Conservation (phyloP, 129 eudicot genomes). For the sunflower (Helianthus annuus) region DNA sequence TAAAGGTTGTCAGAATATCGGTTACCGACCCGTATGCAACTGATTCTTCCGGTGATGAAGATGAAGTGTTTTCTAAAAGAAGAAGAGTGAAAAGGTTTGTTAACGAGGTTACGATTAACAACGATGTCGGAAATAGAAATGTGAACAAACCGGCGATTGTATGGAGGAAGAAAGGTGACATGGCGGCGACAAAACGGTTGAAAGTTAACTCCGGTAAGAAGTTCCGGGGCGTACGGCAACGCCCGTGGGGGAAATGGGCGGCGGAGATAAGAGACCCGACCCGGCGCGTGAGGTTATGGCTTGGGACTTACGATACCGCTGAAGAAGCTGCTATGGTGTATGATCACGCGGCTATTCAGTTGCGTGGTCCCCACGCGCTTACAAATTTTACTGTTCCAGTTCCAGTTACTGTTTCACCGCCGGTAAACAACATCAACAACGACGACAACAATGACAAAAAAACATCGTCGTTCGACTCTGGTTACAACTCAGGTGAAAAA, state of each 20-base stretch:
- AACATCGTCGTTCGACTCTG: slow-evolving; percentile 37
- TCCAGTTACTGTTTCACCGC: not conserved
- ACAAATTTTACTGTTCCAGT: slow-evolving; percentile 80
- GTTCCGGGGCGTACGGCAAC: slow-evolving; percentile 91
- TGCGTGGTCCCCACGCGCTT: slow-evolving; percentile 96
- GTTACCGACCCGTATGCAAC: slow-evolving; percentile 89
- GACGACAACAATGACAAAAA: not conserved
- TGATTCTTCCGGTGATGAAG: slow-evolving; percentile 81
- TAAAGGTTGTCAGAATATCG: slow-evolving; percentile 59
- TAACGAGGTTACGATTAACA: slow-evolving; percentile 58
- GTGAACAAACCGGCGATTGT: not conserved
- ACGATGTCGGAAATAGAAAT: slow-evolving; percentile 2
- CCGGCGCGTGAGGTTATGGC: slow-evolving; percentile 80
- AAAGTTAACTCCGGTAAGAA: slow-evolving; percentile 46
- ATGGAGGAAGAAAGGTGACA: slow-evolving; percentile 34
- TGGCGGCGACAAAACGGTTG: slow-evolving; percentile 29
- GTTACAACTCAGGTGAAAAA: slow-evolving; percentile 62
- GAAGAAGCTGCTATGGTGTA: slow-evolving; percentile 99
- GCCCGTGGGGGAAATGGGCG: slow-evolving; percentile 99
- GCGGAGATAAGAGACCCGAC: slow-evolving; percentile 95
- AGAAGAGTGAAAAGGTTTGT: slow-evolving; percentile 61
- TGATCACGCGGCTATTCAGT: slow-evolving; percentile 94
- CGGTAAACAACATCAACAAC: too few relatives aligned
- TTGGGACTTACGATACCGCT: slow-evolving; percentile 96
- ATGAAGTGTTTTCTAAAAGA: slow-evolving; percentile 11